A percentile compares a stretch with the other conserved stretches of the same genome.
Conservation (phyloP, 2,329 filamentous ascomycete species). For the Corynespora cassiicola region DNA sequence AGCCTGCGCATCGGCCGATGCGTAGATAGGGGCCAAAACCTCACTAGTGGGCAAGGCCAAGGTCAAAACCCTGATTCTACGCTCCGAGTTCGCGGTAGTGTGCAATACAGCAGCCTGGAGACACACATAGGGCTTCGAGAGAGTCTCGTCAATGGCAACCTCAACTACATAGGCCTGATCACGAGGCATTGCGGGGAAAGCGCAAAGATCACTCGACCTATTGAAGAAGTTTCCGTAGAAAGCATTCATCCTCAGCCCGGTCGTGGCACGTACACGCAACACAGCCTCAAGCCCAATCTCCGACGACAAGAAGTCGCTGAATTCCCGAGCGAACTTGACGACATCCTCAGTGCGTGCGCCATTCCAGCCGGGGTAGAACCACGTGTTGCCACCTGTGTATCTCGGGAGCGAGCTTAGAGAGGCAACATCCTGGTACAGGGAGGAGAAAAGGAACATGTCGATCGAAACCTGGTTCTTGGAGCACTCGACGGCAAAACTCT, state of each 20-base stretch:
- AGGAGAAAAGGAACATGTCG: conserved; percentile 46
- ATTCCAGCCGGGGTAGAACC: conserved; percentile 98
- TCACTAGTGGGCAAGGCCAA: conserved; percentile 92
- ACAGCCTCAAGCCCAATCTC: conserved; percentile 97
- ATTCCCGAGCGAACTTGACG: conserved; percentile 96
- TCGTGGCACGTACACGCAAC: conserved; percentile 91
- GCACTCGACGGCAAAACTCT: conserved; percentile 98
- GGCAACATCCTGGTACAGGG: conserved; percentile 84
- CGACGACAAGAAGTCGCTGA: conserved; percentile 94
- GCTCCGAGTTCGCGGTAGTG: conserved; percentile 96
- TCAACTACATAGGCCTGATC: conserved; percentile 98
- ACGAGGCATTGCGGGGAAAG: conserved; percentile 96
- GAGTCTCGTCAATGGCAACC: conserved; percentile 94
- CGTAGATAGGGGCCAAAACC: conserved; percentile 88
- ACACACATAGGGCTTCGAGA: conserved; percentile 90
- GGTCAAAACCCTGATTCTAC: conserved; percentile 92
- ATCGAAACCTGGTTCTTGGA: conserved; percentile 99
- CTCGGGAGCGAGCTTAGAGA: conserved; percentile 93
- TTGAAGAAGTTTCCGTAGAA: conserved; percentile 99
- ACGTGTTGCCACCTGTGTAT: conserved; percentile 97
- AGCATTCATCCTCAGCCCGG: conserved; percentile 92
- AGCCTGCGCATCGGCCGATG: conserved; percentile 91
- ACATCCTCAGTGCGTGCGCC: conserved; percentile 92
- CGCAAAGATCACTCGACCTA: conserved; percentile 93
- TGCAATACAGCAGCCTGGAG: conserved; percentile 86